Base-by-base conservation (phyloP, 2,329 filamentous ascomycete species). In the Colletotrichum endophyticum region DNA sequence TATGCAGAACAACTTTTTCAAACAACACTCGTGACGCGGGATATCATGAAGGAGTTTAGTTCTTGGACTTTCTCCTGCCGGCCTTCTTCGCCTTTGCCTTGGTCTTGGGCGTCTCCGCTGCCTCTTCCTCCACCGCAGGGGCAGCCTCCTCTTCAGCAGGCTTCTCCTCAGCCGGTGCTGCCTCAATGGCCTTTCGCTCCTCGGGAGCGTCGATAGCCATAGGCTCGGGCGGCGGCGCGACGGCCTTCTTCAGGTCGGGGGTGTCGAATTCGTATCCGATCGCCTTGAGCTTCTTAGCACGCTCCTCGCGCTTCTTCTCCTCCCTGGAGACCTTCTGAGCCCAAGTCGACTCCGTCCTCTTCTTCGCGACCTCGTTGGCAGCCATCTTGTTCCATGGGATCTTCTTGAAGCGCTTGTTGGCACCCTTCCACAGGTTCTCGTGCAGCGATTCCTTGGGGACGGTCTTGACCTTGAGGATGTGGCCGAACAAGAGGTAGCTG, bases 401-500 rank as follows among this genome's bases (percentile, higher is more conserved):
- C 78, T 91, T 90, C 89, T 98, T 98, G 90, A 97, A 98, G 72
- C 96, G 94, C 81, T 92, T 93, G 85, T 98, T 96, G 81, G 96
- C 95, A 49, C 96, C 96, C 87, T 97, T 96, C 92, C 96, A 99
- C 70, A 98, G 88, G 77, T 95, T 90, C 28, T 93, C 90, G 83
- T 98, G 95, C 59, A 98, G 88, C 82, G 96, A 93, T 77, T 95
- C 95, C 73, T 92, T 88, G 6, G 95, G 92, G 6, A 98, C 91
- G 28, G 93, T 88, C 83, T 95, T 95, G 86, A 96, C 96, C 86
- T 98, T 96, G 80, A 99, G 89, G 78, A 99, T 94, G 84, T 98
- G 96, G 8, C 95, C 95, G 84, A 98, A 99, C 82, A 99, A 91
- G 53, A 99, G 92, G 86, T 99, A 99, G 87, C 96, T 98, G 89